phyloP scores from a whole-genome alignment of 345 rosid genomes.

The Cardiospermum halicacabum region DNA sequence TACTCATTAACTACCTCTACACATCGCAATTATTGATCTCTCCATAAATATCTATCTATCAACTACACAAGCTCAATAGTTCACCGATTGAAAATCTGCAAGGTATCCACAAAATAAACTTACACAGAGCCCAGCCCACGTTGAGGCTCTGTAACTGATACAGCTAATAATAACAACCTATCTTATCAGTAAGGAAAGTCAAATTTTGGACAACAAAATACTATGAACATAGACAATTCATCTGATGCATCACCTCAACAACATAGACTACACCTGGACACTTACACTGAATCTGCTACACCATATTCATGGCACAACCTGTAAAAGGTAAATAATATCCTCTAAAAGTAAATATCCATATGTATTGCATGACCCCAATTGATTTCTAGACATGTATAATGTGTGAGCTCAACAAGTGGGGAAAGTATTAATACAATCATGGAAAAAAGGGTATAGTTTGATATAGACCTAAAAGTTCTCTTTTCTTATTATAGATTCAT shows the following conservation, averaged over 20 bases:
- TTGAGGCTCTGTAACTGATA: neutral
- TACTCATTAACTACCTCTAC: neutral
- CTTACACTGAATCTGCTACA: constrained; percentile 11
- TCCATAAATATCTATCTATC: neutral
- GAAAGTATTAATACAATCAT: neutral
- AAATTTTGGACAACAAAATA: neutral
- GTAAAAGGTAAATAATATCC: neutral
- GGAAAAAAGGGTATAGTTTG: neutral
- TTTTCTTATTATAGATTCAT: neutral
- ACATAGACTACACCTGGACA: neutral
- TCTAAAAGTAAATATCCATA: neutral
- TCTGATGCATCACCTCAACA: neutral
- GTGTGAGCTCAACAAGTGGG: no score
- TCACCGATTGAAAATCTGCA: no score
- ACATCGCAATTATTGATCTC: neutral
- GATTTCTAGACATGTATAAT: neutral
- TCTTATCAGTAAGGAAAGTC: neutral
- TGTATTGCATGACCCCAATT: neutral
- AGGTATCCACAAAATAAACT: no score
- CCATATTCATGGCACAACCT: neutral
- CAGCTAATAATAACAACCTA: neutral
- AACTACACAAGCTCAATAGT: no score
- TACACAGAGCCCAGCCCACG: neutral
- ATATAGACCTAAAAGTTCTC: neutral
- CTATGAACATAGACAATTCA: neutral